Base-by-base conservation (phyloP, 768 basidiomycete genomes). In the Thelephora aurantiotincta region DNA sequence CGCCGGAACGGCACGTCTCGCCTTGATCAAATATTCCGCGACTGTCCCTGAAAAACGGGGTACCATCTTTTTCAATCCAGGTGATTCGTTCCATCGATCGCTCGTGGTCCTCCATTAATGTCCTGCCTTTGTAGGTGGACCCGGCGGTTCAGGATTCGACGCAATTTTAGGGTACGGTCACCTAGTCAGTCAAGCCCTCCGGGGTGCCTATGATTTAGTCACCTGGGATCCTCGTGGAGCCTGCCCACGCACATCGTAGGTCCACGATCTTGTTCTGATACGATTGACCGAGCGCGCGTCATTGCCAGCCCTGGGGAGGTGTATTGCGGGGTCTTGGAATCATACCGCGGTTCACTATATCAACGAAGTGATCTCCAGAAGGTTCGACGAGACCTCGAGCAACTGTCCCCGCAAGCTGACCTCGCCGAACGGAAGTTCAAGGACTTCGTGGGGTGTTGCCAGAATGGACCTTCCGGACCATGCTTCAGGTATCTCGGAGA, bases 31-130 rank as follows among this genome's bases (percentile, higher is more conserved):
- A 6, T 42, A 45, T 11, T 47, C 43, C 34, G 51, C 48, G 1
- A 41, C 47, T 5, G 11, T 20, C 0, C 23, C 38, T 3, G 23
- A 44, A 13, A 26, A 16, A 12, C 46, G 49, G 35, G 51, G 48
- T 4, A 49, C 45, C 38, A 44, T 49, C 5, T 52, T 52, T 33
- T 33, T 49, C 33, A 52, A 52, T 19, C 51, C 51, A 5, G 51
- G 51, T 52, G 34, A 33, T 47, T 30, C 3, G 9, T 9, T 9
- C 26, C 26, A 35, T 3, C 5, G 14, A 30, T n/a, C 12, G 30
- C 14, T 37, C 30, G 16, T 30, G 6, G 34, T n/a, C n/a, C 5
- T 6, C 4, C 6, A 13, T 26, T 20, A 20, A 5, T 16, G 12
- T 45, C 26, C 18, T 5, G 16, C 2, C 6, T 13, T 36, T 30